Conservation (phyloP, 371 early-diverging fungal genomes). For the Mucor circinelloides region DNA sequence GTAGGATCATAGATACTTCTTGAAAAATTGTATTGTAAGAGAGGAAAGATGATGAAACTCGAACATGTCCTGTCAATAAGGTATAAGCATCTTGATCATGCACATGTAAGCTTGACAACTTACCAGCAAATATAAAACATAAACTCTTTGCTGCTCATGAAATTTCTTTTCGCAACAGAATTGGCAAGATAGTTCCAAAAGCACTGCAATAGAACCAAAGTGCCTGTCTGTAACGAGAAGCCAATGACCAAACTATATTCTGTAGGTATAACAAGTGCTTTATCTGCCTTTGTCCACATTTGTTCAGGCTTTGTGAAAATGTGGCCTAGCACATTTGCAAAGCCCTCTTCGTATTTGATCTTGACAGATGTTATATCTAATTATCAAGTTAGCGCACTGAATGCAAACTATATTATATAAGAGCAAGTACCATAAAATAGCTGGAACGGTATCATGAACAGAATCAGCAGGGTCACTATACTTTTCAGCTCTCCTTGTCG, state of each 20-base stretch:
- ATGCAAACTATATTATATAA: neutral
- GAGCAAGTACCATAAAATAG: slow-evolving; percentile 44
- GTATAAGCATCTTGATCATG: neutral
- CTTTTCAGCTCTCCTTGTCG: slow-evolving; percentile 52
- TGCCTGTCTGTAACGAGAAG: slow-evolving; percentile 54
- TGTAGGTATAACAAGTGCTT: slow-evolving; percentile 42
- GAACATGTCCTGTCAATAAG: slow-evolving; percentile 12
- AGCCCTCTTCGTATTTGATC: slow-evolving; percentile 56
- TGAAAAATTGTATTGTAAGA: slow-evolving; percentile 46
- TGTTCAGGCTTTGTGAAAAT: slow-evolving; percentile 43
- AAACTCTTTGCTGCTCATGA: slow-evolving; percentile 55
- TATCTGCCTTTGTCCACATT: slow-evolving; percentile 49
- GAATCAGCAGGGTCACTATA: slow-evolving; percentile 45
- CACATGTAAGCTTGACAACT: neutral
- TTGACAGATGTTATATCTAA: slow-evolving; percentile 46
- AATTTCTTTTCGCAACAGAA: slow-evolving; percentile 47
- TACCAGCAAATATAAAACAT: slow-evolving; percentile 45
- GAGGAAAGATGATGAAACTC: slow-evolving; percentile 41
- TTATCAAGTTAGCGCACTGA: neutral
- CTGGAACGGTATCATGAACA: slow-evolving; percentile 55
- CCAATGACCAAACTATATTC: slow-evolving; percentile 38
- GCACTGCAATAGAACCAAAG: slow-evolving; percentile 49
- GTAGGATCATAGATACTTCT: slow-evolving; percentile 36
- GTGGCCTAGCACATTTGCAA: slow-evolving; percentile 32
- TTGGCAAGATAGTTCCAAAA: slow-evolving; percentile 60